Evolutionary conservation across 139 green algal species (phyloP).

Genomic region (Chlamydomonas applanata): DNA sequence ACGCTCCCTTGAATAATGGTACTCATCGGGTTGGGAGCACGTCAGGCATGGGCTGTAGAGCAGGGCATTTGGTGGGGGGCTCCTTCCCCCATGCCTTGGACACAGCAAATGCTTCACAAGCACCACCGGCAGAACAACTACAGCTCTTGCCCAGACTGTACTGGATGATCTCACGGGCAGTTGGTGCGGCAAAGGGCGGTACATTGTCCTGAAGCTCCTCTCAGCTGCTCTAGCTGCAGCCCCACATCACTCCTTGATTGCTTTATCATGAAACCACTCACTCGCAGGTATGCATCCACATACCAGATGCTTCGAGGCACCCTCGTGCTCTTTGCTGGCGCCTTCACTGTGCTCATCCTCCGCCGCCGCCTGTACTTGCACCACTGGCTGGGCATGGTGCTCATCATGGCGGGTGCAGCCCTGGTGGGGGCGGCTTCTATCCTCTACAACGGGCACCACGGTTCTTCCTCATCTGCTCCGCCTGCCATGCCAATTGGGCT

Average conservation of each 20-base stretch:
- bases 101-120: too few species aligned
- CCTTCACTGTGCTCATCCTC: conserved; percentile 79
- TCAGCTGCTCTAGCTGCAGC: neutral
- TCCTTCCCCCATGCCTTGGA: too few species aligned
- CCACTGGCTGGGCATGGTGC: conserved; percentile 78
- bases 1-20: too few species aligned
- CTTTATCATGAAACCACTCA: neutral
- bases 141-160: too few species aligned
- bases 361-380: conserved; percentile 68
- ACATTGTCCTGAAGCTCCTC: neutral
- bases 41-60: too few species aligned
- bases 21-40: too few species aligned
- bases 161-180: neutral
- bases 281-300: conserved; percentile 62
- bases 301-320: conserved; percentile 91
- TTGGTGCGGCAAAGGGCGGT: neutral
- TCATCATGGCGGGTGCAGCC: conserved; percentile 77
- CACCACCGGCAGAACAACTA: too few species aligned
- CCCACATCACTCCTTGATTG: neutral
- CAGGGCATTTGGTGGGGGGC: too few species aligned
- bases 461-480: neutral
- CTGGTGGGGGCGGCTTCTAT: conserved; percentile 75
- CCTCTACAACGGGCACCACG: conserved; percentile 13
- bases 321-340: conserved; percentile 78
- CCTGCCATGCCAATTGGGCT: neutral